Evolutionary conservation across 148 eudicot species (phyloP).

Genomic region (Spergularia marina): DNA sequence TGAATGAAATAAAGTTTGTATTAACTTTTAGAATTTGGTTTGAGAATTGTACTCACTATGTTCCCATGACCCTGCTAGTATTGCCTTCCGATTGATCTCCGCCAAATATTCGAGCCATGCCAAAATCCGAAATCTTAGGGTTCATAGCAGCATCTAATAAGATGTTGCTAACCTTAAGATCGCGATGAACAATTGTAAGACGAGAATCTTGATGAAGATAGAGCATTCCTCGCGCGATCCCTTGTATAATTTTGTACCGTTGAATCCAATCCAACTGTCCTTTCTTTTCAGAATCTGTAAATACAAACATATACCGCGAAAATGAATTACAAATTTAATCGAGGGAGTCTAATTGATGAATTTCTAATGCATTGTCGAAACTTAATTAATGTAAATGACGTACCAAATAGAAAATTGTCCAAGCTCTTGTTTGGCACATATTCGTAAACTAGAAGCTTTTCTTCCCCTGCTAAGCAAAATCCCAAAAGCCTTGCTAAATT

Average conservation of each 20-base stretch:
- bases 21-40: background rate
- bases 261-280: constrained; percentile 12
- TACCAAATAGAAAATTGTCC: constrained; percentile 31
- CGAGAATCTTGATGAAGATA: constrained; percentile 44
- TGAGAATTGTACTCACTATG: constrained; percentile 26
- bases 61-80: constrained; percentile 40
- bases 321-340: no score
- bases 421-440: constrained; percentile 30
- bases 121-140: constrained; percentile 41
- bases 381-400: background rate
- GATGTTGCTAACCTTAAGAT: constrained; percentile 38
- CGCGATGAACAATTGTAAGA: constrained; percentile 34
- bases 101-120: constrained; percentile 34
- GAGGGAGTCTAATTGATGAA: no score
- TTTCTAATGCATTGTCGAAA: no score
- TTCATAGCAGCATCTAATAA: constrained; percentile 36
- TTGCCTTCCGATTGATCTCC: constrained; percentile 30
- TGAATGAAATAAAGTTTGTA: background rate
- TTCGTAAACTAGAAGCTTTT: constrained; percentile 32
- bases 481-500: constrained; percentile 29
- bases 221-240: constrained; percentile 29
- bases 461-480: constrained; percentile 24
- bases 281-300: constrained; percentile 16
- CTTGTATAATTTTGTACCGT: constrained; percentile 26
- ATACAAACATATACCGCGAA: background rate